Percentiles rank a stretch among this genome's conserved stretches.
Evolutionary conservation across 2,329 filamentous ascomycete species (phyloP).

Genomic region (Myriosclerotinia curreyana): DNA sequence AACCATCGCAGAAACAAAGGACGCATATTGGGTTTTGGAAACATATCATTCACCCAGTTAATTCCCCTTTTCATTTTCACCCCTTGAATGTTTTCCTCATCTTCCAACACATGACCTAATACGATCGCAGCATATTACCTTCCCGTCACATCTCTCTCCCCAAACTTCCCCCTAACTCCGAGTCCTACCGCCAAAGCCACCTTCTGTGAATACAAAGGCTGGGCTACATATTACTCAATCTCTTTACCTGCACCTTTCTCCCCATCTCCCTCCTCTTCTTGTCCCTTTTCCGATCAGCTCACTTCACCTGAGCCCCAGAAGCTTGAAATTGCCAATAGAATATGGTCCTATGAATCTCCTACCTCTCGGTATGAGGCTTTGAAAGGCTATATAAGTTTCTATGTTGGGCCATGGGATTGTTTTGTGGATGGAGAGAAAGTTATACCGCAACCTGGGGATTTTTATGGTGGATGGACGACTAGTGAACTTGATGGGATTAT

Average conservation of each 20-base stretch:
- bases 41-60: slow-evolving; percentile 60
- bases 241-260: slow-evolving; percentile 39
- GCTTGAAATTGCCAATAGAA: slow-evolving; percentile 47
- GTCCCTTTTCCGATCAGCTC: background rate
- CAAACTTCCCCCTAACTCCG: slow-evolving; percentile 43
- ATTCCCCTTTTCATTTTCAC: background rate
- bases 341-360: slow-evolving; percentile 59
- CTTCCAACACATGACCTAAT: slow-evolving; percentile 15
- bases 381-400: slow-evolving; percentile 57
- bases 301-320: slow-evolving; percentile 25
- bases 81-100: background rate
- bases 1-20: slow-evolving; percentile 55
- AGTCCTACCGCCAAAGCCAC: slow-evolving; percentile 43
- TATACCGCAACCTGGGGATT: slow-evolving; percentile 57
- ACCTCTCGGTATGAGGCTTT: slow-evolving; percentile 51
- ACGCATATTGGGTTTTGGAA: slow-evolving; percentile 61
- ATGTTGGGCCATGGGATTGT: slow-evolving; percentile 60
- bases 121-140: slow-evolving; percentile 54
- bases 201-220: slow-evolving; percentile 61
- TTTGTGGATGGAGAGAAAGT: slow-evolving; percentile 60
- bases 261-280: slow-evolving; percentile 24
- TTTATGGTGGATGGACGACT: slow-evolving; percentile 64
- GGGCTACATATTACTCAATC: slow-evolving; percentile 56
- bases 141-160: slow-evolving; percentile 49
- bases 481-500: slow-evolving; percentile 54